Evolutionary conservation across 163 green algal species (phyloP).

Genomic region (Scenedesmus sp.): DNA sequence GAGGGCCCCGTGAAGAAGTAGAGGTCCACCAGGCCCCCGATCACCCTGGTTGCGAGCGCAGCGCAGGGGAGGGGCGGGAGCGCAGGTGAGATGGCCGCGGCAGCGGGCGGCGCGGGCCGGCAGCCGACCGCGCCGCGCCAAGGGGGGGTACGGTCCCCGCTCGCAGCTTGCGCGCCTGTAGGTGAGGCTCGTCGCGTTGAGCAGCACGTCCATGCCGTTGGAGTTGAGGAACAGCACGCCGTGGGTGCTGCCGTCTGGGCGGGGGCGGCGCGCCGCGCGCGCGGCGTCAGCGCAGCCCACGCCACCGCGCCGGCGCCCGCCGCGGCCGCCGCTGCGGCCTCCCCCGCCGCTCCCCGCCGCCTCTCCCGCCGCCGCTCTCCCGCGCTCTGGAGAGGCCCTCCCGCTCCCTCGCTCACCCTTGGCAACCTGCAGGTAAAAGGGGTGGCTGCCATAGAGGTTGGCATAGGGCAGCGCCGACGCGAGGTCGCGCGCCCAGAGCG

Average conservation of each 20-base stretch:
- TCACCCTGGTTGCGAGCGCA: conserved; percentile 51
- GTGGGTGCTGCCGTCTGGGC: conserved; percentile 58
- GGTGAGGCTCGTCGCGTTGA: conserved; percentile 49
- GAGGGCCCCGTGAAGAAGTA: conserved; percentile 64
- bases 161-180: conserved; percentile 47
- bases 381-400: neutral
- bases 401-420: conserved; percentile 28
- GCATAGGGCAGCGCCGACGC: conserved; percentile 4
- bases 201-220: conserved; percentile 78
- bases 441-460: conserved; percentile 57
- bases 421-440: conserved; percentile 56
- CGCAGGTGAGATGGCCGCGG: neutral
- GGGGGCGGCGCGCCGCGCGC: too few species aligned
- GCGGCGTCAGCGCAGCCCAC: neutral
- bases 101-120: neutral
- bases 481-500: conserved; percentile 48
- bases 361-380: neutral
- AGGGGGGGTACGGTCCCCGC: too few species aligned
- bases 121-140: neutral
- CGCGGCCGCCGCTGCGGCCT: neutral
- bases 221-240: conserved; percentile 73
- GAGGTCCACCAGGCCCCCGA: conserved; percentile 68
- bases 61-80: neutral
- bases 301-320: neutral
- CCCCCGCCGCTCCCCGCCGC: too few species aligned